Conservation (phyloP, 805 yeast species). For the Phaffomyces thermotolerans region DNA sequence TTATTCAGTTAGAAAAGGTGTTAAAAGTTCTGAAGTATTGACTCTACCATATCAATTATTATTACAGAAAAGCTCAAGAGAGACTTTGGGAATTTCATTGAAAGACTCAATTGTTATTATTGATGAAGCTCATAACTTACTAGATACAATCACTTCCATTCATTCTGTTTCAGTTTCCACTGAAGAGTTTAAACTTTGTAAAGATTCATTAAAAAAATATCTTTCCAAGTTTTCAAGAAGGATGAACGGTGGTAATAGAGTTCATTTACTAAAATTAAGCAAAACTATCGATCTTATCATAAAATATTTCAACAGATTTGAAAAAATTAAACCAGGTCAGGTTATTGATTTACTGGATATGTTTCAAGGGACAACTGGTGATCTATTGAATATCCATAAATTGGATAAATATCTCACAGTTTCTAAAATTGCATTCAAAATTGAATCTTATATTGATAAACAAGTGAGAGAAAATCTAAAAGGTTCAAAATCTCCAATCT, state of each 20-base stretch:
- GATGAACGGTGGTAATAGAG: conserved; percentile 64
- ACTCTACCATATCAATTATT: conserved; percentile 83
- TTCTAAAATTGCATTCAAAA: conserved; percentile 76
- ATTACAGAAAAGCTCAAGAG: conserved; percentile 52
- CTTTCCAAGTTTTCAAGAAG: conserved; percentile 51
- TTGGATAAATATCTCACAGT: conserved; percentile 54
- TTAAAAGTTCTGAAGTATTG: conserved; percentile 59
- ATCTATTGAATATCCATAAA: conserved; percentile 61
- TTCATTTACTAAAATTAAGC: conserved; percentile 55
- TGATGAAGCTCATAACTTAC: conserved; percentile 88
- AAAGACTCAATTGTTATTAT: conserved; percentile 64
- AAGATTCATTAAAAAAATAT: conserved; percentile 47
- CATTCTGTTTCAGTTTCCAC: conserved; percentile 54
- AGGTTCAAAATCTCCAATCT: conserved; percentile 34
- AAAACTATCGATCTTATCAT: conserved; percentile 48
- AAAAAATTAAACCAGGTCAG: conserved; percentile 41
- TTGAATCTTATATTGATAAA: conserved; percentile 59
- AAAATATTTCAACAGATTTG: conserved; percentile 35
- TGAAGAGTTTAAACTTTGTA: conserved; percentile 39
- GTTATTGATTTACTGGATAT: conserved; percentile 46
- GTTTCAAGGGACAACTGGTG: conserved; percentile 54
- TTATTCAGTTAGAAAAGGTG: conserved; percentile 57
- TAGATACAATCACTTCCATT: conserved; percentile 68
- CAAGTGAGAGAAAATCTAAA: conserved; percentile 11
- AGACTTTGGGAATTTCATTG: conserved; percentile 49